Evolutionary conservation across 2,329 filamentous ascomycete species (phyloP).

Genomic region (Diaporthe humulicola): DNA sequence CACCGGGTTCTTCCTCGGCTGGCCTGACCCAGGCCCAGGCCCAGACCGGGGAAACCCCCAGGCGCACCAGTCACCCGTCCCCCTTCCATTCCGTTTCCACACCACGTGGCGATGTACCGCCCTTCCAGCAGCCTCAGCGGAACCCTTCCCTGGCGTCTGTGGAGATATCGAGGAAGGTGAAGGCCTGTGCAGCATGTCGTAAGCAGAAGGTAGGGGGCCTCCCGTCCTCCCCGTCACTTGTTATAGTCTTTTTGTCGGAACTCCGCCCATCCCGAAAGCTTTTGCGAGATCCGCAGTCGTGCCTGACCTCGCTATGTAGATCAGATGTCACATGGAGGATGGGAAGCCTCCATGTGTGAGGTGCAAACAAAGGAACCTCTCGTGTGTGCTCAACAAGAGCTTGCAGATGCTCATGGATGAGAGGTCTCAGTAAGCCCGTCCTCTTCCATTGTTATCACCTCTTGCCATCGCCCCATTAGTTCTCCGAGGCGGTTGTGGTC

Average conservation of each 20-base stretch:
- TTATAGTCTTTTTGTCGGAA: neutral
- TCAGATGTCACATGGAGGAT: slow-evolving; percentile 58
- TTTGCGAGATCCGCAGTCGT: neutral
- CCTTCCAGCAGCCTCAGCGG: slow-evolving; percentile 29
- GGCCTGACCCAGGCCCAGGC: slow-evolving; percentile 7
- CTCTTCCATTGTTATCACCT: neutral
- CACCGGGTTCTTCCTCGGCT: slow-evolving; percentile 24
- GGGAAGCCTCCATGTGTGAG: slow-evolving; percentile 54
- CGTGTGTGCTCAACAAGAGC: slow-evolving; percentile 56
- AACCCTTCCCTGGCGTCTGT: slow-evolving; percentile 25
- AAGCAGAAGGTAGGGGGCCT: slow-evolving; percentile 53
- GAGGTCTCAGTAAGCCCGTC: slow-evolving; percentile 51
- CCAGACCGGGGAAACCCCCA: slow-evolving; percentile 21
- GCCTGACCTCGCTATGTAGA: slow-evolving; percentile 44
- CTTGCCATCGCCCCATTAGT: neutral
- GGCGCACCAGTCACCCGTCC: slow-evolving; percentile 21
- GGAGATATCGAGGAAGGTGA: slow-evolving; percentile 55
- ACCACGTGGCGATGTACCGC: slow-evolving; percentile 18
- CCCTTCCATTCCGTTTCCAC: slow-evolving; percentile 9
- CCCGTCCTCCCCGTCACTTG: neutral
- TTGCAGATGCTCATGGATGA: slow-evolving; percentile 58
- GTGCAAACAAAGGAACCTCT: slow-evolving; percentile 52
- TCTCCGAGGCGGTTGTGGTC: neutral
- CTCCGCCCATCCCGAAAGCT: neutral
- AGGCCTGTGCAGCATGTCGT: slow-evolving; percentile 56